Evolutionary conservation across 2,329 filamentous ascomycete genomes (phyloP), one percentile per base, ranked within the genome.

Genomic region (Botrytis galanthina): DNA sequence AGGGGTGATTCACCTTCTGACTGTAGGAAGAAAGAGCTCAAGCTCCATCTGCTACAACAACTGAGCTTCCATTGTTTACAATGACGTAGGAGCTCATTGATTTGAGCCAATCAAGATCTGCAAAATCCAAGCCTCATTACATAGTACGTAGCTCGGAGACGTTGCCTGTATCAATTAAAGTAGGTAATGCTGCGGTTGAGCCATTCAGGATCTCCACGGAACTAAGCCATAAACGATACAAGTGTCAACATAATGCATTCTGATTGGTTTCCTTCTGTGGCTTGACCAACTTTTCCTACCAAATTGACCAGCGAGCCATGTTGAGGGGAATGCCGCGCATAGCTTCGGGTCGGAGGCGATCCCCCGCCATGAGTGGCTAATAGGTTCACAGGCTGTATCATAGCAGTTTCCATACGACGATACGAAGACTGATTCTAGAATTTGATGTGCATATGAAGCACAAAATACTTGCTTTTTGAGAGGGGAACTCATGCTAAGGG

Each of bases 221-320:
- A 35, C 26, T 42, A 54, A 32, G 35, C 48, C 35, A 32, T 20
- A 68, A 68, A 20, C 10, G 35, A 22, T 26, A 26, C 18, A 29
- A 29, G 26, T 16, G 10, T 10, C 29, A 12, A 7, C 16, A 39
- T 42, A 8, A 57, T 57, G 8, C 22, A 10, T 8, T 29, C 2
- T 68, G 2, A 57, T 68, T 68, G 48, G 35, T 32, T 16, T 16
- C 18, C 35, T 16, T 20, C 29, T 68, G 66, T 57, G 64, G 63
- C 62, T 64, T 46, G 62, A 64, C 62, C 62, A 64, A 64, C n/a
- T 64, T 67, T 67, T n/a, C n/a, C n/a, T n/a, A n/a, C n/a, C n/a
- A n/a, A n/a, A n/a, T n/a, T 67, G 20, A 7, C 29, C 51, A 29
- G 10, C 32, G 12, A 39, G 37, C n/a, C 20, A 57, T 32, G n/a